These are phyloP conservation scores for Sporothrix protearum DNA, from an alignment of 2,329 filamentous ascomycete species.

Conservation along the genomic window DNA sequence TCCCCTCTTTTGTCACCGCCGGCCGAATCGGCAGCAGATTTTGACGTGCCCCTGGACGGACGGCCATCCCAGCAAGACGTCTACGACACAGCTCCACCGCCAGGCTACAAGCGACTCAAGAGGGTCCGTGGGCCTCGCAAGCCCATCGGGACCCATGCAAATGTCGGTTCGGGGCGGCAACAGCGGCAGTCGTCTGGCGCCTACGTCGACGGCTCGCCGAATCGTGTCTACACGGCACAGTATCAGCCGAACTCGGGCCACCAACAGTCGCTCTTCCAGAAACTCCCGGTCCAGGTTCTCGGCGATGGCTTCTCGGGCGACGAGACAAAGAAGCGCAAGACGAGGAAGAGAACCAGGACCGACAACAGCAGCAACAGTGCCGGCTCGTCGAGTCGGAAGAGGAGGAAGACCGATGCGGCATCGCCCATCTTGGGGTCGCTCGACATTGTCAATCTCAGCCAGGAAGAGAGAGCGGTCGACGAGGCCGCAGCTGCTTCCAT, in stretches of 20 bases:
- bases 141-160: neutral
- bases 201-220: neutral
- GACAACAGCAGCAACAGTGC: neutral
- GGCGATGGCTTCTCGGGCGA: slow-evolving; percentile 28
- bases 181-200: neutral
- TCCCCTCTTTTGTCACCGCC: neutral
- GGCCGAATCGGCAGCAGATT: neutral
- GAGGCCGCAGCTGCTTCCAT: neutral
- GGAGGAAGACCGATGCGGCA: neutral
- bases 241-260: neutral
- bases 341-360: neutral
- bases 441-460: slow-evolving; percentile 21
- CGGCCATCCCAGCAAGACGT: slow-evolving; percentile 5
- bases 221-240: neutral
- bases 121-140: neutral
- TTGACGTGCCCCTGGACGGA: neutral
- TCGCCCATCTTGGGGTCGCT: slow-evolving; percentile 24
- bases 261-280: neutral
- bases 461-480: slow-evolving; percentile 3
- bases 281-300: neutral
- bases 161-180: too few relatives aligned
- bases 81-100: slow-evolving; percentile 22
- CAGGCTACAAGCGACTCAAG: slow-evolving; percentile 27
- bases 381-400: slow-evolving; percentile 15
- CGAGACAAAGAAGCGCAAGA: slow-evolving; percentile 17